These are phyloP conservation scores for Escovopsis sp. DNA, from an alignment of 2,329 filamentous ascomycete species.

Conservation along the genomic window DNA sequence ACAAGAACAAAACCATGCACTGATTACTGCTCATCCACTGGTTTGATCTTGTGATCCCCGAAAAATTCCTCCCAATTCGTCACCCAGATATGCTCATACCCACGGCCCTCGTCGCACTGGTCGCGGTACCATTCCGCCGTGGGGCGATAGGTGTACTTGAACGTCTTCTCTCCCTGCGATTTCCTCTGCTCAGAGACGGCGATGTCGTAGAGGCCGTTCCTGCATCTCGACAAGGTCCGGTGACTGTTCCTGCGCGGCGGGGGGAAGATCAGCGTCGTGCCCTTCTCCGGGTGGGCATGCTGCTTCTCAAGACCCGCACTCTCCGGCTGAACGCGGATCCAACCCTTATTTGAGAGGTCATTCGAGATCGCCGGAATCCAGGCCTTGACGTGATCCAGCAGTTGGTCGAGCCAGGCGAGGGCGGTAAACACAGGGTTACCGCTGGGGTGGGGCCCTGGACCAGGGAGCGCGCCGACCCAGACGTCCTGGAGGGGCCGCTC, in stretches of 20 bases:
- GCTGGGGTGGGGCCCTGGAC: constrained; percentile 6
- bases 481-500: constrained; percentile 23
- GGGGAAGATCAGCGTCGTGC: constrained; percentile 28
- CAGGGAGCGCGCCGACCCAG: constrained; percentile 28
- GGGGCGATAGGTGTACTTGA: constrained; percentile 26
- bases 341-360: constrained; percentile 20
- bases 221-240: constrained; percentile 16
- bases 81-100: constrained; percentile 33
- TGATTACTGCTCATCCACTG: no score
- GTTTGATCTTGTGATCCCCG: constrained; percentile 13
- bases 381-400: constrained; percentile 17
- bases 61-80: constrained; percentile 28
- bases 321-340: constrained; percentile 16
- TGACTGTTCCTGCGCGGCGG: constrained; percentile 22
- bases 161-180: constrained; percentile 1
- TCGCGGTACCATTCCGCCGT: constrained; percentile 37
- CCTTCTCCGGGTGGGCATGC: background rate
- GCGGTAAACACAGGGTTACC: constrained; percentile 27
- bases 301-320: constrained; percentile 1
- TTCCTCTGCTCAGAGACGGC: constrained; percentile 10
- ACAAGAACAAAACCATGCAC: no score
- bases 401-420: constrained; percentile 18
- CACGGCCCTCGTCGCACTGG: constrained; percentile 30
- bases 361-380: constrained; percentile 20
- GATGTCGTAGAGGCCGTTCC: constrained; percentile 29